Percentiles rank a stretch among this genome's conserved stretches.
Evolutionary conservation across 2,329 filamentous ascomycete genomes (phyloP).

Genomic region (Elsinoe necatrix): DNA sequence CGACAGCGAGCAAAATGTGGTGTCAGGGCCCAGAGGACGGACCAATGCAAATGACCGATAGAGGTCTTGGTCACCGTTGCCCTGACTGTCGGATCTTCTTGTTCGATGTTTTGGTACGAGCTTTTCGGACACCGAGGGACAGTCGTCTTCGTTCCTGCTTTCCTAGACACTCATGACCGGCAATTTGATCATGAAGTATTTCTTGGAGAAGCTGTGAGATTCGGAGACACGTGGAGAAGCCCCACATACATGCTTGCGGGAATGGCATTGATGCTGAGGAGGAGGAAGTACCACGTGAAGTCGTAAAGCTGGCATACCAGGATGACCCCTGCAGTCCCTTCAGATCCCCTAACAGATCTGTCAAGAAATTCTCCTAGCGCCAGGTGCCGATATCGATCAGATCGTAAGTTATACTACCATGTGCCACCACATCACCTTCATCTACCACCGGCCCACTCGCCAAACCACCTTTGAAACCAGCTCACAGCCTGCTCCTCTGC

Average conservation of each 20-base stretch:
- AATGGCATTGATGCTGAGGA: background rate
- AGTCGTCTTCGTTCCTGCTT: background rate
- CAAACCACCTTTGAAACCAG: constrained; percentile 33
- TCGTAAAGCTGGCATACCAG: background rate
- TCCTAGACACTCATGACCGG: background rate
- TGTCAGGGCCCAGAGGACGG: background rate
- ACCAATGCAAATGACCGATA: background rate
- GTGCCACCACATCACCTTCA: background rate
- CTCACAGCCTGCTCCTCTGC: constrained; percentile 32
- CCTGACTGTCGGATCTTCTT: background rate
- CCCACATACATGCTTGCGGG: background rate
- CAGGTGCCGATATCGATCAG: background rate
- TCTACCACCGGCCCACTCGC: background rate
- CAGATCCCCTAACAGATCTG: background rate
- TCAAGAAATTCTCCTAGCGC: background rate
- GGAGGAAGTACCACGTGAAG: background rate
- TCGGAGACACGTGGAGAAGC: constrained; percentile 11
- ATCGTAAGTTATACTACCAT: background rate
- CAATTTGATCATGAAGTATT: background rate
- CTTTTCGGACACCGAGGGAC: background rate
- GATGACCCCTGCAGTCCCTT: background rate
- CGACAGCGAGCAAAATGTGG: background rate
- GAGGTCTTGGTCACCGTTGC: constrained; percentile 4
- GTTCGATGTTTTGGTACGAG: background rate
- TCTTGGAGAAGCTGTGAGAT: constrained; percentile 6